Evolutionary conservation across 768 basidiomycete species (phyloP).

Genomic region (Candolleomyces aberdarensis): DNA sequence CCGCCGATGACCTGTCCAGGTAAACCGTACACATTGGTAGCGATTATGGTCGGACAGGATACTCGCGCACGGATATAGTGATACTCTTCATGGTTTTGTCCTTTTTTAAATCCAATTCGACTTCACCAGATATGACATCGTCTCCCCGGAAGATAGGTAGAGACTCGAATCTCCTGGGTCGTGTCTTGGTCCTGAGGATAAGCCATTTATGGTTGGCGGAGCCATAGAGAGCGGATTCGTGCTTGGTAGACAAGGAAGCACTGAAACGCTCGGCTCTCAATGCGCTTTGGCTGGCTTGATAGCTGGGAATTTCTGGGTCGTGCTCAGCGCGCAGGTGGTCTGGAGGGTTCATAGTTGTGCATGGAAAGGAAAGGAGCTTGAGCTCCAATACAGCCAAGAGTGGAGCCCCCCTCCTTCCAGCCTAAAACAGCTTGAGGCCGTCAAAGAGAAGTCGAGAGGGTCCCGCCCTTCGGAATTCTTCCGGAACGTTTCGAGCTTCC

Average conservation of each 20-base stretch:
- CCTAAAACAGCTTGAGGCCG: no score
- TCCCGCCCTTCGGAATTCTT: no score
- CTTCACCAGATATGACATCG: conserved; percentile 47
- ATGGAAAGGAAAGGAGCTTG: background rate
- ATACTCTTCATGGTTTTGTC: conserved; percentile 48
- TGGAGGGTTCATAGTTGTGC: background rate
- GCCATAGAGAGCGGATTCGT: background rate
- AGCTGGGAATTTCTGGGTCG: background rate
- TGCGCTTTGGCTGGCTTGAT: background rate
- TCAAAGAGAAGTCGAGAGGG: no score
- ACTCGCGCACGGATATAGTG: conserved; percentile 37
- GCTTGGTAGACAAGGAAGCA: background rate
- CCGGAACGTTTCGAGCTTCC: no score
- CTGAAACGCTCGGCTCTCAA: background rate
- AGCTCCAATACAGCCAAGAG: background rate
- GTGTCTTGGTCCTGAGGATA: background rate
- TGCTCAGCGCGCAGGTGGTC: background rate
- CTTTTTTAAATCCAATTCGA: conserved; percentile 41
- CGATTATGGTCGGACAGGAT: background rate
- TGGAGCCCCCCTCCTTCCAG: no score
- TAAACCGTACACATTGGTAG: background rate
- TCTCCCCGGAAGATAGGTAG: conserved; percentile 46
- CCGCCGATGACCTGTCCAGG: conserved; percentile 14
- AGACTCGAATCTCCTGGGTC: background rate
- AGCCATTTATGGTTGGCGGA: conserved; percentile 8